Evolutionary conservation across 2,329 filamentous ascomycete species (phyloP).

Genomic region (Talaromyces sp.): DNA sequence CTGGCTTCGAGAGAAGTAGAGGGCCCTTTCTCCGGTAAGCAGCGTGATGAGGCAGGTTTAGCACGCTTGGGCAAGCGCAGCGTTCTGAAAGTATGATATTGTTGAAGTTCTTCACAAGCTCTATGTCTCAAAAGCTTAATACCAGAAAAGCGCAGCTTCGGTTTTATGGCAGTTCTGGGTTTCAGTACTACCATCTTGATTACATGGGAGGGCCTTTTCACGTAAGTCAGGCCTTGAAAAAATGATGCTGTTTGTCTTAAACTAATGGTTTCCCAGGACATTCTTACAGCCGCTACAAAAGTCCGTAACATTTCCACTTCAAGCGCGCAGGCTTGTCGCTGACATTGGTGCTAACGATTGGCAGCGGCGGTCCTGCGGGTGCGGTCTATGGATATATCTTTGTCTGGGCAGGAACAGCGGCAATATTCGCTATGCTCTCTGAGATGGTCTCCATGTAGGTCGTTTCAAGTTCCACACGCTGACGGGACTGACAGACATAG

Average conservation of each 20-base stretch:
- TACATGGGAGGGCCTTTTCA: conserved; percentile 7
- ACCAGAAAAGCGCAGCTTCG: background rate
- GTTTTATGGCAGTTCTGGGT: conserved; percentile 7
- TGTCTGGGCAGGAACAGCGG: conserved; percentile 1
- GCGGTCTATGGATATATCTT: conserved; percentile 4
- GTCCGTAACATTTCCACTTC: background rate
- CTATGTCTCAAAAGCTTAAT: background rate
- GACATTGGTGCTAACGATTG: background rate
- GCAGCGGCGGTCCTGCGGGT: conserved; percentile 6
- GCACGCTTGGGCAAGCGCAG: conserved; percentile 1
- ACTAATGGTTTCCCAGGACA: background rate
- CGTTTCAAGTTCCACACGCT: background rate
- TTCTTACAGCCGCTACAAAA: conserved; percentile 3
- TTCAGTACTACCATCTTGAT: conserved; percentile 5
- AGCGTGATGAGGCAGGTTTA: background rate
- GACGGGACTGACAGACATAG: background rate
- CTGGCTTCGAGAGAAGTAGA: conserved; percentile 6
- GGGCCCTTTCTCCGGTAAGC: background rate
- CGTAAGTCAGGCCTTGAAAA: background rate
- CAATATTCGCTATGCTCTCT: background rate
- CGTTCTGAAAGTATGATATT: conserved; percentile 4
- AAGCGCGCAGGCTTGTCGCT: background rate
- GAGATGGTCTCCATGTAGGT: conserved; percentile 9
- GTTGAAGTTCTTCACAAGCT: background rate
- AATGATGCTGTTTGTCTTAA: background rate